Conservation (phyloP, 2,329 filamentous ascomycete species). For the Amesomyces nigricolor region DNA sequence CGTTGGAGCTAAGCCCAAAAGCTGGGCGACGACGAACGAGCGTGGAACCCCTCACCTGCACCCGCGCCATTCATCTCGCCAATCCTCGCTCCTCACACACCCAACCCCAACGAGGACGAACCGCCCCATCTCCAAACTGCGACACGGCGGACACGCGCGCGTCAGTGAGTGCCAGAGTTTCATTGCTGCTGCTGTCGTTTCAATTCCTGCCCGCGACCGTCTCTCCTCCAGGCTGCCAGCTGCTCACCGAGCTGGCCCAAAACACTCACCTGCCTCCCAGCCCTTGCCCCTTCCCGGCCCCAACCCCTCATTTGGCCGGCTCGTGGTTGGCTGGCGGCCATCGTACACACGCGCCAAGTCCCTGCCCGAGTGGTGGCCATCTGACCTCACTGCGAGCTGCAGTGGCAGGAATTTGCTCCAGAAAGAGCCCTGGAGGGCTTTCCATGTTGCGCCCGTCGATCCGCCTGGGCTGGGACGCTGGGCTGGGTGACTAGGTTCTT, state of each 20-base stretch:
- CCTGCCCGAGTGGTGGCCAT: conserved; percentile 19
- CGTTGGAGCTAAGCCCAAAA: conserved; percentile 13
- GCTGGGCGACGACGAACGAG: conserved; percentile 18
- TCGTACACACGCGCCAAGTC: conserved; percentile 24
- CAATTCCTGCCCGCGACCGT: not conserved
- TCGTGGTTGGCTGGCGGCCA: conserved; percentile 25
- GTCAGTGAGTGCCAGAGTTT: conserved; percentile 21
- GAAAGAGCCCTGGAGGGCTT: conserved; percentile 4
- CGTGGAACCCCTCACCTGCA: conserved; percentile 22
- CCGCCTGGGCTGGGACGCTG: not conserved
- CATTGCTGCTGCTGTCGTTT: conserved; percentile 5
- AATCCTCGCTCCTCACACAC: conserved; percentile 4
- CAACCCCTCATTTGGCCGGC: conserved; percentile 26
- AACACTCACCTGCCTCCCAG: conserved; percentile 24
- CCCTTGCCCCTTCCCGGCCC: conserved; percentile 23
- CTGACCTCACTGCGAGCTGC: conserved; percentile 27
- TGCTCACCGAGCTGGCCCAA: conserved; percentile 24
- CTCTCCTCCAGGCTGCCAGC: not conserved
- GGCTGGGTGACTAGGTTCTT: no score
- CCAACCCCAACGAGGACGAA: conserved; percentile 4
- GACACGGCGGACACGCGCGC: conserved; percentile 16
- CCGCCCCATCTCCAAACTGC: conserved; percentile 4
- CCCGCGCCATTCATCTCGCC: conserved; percentile 13
- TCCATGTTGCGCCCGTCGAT: not conserved
- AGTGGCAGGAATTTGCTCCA: conserved; percentile 15